Percentiles rank a stretch among this genome's conserved stretches.
phyloP scores from a whole-genome alignment of 257 asterid genomes.

The Nicotiana sylvestris region DNA sequence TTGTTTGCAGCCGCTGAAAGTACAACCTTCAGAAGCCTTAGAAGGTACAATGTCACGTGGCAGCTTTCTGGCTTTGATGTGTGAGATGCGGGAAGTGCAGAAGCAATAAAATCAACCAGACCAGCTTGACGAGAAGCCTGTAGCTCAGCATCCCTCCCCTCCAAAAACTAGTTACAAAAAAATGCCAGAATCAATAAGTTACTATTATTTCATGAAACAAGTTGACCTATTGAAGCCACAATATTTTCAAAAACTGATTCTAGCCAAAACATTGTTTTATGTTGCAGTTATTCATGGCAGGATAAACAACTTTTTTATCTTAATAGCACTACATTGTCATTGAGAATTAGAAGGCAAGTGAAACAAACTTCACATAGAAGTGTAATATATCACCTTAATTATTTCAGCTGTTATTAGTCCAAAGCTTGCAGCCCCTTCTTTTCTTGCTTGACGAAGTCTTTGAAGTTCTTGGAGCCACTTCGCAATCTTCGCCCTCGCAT shows the following conservation, averaged over 20 bases:
- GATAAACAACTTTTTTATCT: not conserved
- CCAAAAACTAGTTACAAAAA: constrained; percentile 54
- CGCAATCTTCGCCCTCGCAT: constrained; percentile 81
- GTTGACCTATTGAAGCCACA: not conserved
- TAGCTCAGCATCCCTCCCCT: constrained; percentile 94
- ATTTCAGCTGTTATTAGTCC: constrained; percentile 91
- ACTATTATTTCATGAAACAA: constrained; percentile 13
- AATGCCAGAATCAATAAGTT: constrained; percentile 24
- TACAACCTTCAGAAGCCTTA: constrained; percentile 77
- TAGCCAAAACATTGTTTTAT: not conserved
- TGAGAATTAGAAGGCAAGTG: not conserved
- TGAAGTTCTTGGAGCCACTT: constrained; percentile 98
- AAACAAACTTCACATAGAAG: not conserved
- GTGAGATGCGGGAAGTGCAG: constrained; percentile 98
- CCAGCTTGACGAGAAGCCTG: constrained; percentile 98
- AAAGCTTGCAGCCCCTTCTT: constrained; percentile 85
- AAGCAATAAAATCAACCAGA: constrained; percentile 92
- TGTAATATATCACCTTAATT: constrained; percentile 55
- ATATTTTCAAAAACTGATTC: not conserved
- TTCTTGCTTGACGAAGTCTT: constrained; percentile 93
- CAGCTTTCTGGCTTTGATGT: constrained; percentile 93
- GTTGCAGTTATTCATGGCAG: not conserved
- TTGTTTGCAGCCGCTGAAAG: constrained; percentile 56
- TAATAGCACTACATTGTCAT: not conserved
- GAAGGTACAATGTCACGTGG: constrained; percentile 74